Conservation (phyloP, 371 early-diverging fungal species). For the Apophysomyces trapeziformis region DNA sequence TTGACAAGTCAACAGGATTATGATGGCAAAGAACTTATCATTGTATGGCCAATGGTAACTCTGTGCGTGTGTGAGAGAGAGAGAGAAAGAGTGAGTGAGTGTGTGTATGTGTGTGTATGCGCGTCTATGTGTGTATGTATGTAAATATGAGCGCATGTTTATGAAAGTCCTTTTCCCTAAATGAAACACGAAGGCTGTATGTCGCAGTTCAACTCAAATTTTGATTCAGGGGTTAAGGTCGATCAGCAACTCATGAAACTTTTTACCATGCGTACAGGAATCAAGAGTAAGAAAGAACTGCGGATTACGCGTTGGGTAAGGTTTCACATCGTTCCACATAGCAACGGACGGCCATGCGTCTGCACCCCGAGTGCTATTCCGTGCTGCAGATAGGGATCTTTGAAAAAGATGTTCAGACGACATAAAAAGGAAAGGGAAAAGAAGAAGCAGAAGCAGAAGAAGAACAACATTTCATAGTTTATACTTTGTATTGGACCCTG, state of each 20-base stretch:
- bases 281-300: neutral
- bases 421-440: neutral
- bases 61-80: neutral
- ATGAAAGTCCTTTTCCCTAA: neutral
- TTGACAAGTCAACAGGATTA: neutral
- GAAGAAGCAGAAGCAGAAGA: too few species aligned
- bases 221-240: constrained; percentile 6
- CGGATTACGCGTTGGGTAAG: neutral
- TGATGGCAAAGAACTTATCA: too few species aligned
- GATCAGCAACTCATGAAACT: neutral
- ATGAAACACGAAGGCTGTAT: neutral
- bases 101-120: neutral
- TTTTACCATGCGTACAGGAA: neutral
- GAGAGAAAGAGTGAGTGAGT: neutral
- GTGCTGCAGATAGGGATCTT: neutral
- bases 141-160: neutral
- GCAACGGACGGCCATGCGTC: constrained; percentile 4
- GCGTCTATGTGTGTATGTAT: neutral
- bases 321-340: constrained; percentile 1
- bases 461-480: neutral
- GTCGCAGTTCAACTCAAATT: neutral
- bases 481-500: constrained; percentile 6
- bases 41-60: too few species aligned
- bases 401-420: neutral
- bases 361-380: constrained; percentile 6